These are phyloP conservation scores for Asterionellopsis glacialis DNA, from an alignment of 108 stramenopile species.

Conservation along the genomic window DNA sequence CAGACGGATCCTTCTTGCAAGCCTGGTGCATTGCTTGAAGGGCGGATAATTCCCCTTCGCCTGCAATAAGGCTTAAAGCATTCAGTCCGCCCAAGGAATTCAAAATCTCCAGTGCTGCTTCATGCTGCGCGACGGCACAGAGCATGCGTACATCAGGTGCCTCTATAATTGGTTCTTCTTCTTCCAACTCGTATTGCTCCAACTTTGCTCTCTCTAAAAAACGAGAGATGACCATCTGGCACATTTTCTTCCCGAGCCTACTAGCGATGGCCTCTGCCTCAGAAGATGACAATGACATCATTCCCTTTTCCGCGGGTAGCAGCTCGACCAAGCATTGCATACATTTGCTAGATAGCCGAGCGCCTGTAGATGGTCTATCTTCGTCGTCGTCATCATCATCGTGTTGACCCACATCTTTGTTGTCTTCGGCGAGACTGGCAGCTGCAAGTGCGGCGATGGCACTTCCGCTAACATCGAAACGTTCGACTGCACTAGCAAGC, in stretches of 20 bases:
- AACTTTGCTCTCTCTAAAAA: slow-evolving; percentile 63
- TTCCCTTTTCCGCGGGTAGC: slow-evolving; percentile 25
- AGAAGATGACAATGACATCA: slow-evolving; percentile 22
- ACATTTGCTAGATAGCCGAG: slow-evolving; percentile 41
- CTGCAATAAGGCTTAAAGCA: slow-evolving; percentile 71
- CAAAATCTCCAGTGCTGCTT: slow-evolving; percentile 48
- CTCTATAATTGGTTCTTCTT: slow-evolving; percentile 47
- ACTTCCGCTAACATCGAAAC: slow-evolving; percentile 45
- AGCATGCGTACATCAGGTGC: slow-evolving; percentile 76
- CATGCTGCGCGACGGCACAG: slow-evolving; percentile 65
- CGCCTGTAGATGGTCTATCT: slow-evolving; percentile 40
- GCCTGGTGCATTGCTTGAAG: slow-evolving; percentile 57
- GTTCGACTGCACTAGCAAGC: slow-evolving; percentile 44
- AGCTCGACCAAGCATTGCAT: slow-evolving; percentile 60
- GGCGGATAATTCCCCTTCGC: slow-evolving; percentile 63
- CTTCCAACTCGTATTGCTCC: slow-evolving; percentile 45
- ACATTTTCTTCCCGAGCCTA: slow-evolving; percentile 60
- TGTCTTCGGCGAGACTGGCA: slow-evolving; percentile 55
- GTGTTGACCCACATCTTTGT: slow-evolving; percentile 18
- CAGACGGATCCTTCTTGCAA: slow-evolving; percentile 47
- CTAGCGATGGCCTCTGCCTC: slow-evolving; percentile 60
- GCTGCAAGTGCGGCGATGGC: slow-evolving; percentile 68
- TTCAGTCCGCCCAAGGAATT: slow-evolving; percentile 62
- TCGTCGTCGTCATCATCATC: slow-evolving; percentile 41
- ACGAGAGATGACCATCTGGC: slow-evolving; percentile 65